Percentiles rank a stretch among this genome's conserved stretches.
Evolutionary conservation across 1,284 basidiomycete genomes (phyloP).

Genomic region (Cryptococcus maquisensis): DNA sequence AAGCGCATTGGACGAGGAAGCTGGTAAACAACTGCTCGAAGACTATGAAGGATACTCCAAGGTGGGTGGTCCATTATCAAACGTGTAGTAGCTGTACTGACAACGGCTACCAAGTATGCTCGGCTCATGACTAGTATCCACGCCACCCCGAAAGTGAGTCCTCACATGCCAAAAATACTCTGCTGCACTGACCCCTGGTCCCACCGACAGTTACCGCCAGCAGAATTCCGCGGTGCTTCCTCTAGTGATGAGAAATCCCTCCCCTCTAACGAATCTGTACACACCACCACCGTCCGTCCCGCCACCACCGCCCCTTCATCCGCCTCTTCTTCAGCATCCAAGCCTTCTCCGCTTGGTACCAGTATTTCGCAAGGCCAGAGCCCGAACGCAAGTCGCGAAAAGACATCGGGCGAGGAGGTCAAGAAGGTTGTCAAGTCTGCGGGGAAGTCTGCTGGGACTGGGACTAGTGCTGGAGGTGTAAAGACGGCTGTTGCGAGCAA

Average conservation of each 20-base stretch:
- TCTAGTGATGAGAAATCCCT: conserved; percentile 10
- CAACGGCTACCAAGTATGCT: conserved; percentile 22
- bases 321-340: conserved; percentile 7
- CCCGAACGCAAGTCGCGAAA: conserved; percentile 21
- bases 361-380: conserved; percentile 34
- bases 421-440: conserved; percentile 21
- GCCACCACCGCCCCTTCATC: conserved; percentile 10
- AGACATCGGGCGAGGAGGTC: conserved; percentile 5
- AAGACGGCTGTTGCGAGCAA: conserved; percentile 26
- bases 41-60: conserved; percentile 80
- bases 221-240: conserved; percentile 23
- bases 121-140: conserved; percentile 41
- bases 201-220: conserved; percentile 25
- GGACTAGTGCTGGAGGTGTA: conserved; percentile 6
- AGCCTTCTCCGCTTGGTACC: conserved; percentile 28
- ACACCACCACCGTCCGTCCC: conserved; percentile 4
- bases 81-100: neutral
- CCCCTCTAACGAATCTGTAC: neutral
- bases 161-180: conserved; percentile 1
- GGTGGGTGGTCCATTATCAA: conserved; percentile 19
- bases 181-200: neutral
- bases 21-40: conserved; percentile 82
- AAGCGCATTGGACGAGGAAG: conserved; percentile 89
- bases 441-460: conserved; percentile 10
- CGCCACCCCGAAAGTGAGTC: conserved; percentile 38